Evolutionary conservation across 2,329 filamentous ascomycete genomes (phyloP).

Genomic region (Fusarium graminum): DNA sequence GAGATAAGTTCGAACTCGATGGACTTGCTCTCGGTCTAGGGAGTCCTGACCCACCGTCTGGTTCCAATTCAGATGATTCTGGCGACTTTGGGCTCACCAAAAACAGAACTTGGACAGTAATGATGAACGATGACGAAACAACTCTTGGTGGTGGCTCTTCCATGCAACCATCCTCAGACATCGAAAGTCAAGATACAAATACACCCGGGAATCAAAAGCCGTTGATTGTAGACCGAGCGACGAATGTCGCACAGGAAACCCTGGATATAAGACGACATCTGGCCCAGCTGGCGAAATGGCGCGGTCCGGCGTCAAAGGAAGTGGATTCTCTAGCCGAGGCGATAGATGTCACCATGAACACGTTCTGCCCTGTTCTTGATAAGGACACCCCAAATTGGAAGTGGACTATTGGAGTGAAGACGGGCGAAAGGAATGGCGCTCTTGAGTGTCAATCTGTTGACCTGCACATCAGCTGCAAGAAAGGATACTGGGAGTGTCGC

Average conservation of each 20-base stretch:
- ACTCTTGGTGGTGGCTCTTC: no score
- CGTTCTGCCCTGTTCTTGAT: neutral
- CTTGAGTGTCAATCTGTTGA: neutral
- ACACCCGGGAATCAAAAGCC: no score
- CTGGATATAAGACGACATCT: neutral
- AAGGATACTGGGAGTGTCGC: neutral
- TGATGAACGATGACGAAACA: neutral
- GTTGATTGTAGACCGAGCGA: no score
- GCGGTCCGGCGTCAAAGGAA: neutral
- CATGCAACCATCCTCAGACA: no score
- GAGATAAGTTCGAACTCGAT: constrained; percentile 5
- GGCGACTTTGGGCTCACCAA: neutral
- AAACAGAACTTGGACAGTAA: neutral
- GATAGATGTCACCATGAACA: neutral
- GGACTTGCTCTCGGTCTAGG: neutral
- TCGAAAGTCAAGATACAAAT: no score
- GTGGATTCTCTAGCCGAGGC: neutral
- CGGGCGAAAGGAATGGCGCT: neutral
- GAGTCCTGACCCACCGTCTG: no score
- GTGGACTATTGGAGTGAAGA: neutral
- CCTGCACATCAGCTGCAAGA: neutral
- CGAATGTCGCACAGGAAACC: neutral
- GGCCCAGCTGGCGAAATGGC: neutral
- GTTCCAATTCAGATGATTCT: no score
- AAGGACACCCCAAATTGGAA: neutral